Evolutionary conservation across 2,329 filamentous ascomycete genomes (phyloP).

Genomic region (Neofusicoccum cordaticola): DNA sequence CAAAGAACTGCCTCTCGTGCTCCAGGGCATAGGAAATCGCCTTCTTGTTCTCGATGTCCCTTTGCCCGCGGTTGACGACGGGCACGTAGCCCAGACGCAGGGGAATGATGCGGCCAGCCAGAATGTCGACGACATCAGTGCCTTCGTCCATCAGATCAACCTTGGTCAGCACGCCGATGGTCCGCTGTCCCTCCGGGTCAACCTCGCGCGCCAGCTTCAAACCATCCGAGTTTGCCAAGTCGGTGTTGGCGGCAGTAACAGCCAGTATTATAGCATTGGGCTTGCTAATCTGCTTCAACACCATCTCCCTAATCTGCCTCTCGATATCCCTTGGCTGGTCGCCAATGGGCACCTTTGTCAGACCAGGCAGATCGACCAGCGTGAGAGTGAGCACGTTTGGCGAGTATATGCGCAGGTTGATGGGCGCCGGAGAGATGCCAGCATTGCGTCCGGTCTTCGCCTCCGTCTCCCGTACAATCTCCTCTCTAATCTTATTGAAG

Average conservation of each 20-base stretch:
- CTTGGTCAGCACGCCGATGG: conserved; percentile 97
- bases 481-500: conserved; percentile 97
- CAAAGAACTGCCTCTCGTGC: conserved; percentile 94
- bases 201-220: conserved; percentile 95
- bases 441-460: conserved; percentile 94
- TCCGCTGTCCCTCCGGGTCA: conserved; percentile 94
- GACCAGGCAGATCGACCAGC: conserved; percentile 89
- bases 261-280: conserved; percentile 97
- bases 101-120: conserved; percentile 95
- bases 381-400: conserved; percentile 97
- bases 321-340: conserved; percentile 97
- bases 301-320: conserved; percentile 95
- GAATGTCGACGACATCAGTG: conserved; percentile 96
- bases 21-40: conserved; percentile 87
- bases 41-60: conserved; percentile 98
- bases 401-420: conserved; percentile 97
- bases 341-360: conserved; percentile 95
- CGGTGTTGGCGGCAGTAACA: conserved; percentile 93
- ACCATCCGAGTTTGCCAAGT: conserved; percentile 97
- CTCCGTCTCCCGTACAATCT: conserved; percentile 95
- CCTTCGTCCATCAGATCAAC: conserved; percentile 99
- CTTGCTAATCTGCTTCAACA: conserved; percentile 97
- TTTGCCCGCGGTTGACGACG: conserved; percentile 95
- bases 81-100: conserved; percentile 92
- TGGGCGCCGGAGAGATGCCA: conserved; percentile 92